Evolutionary conservation across 2,329 filamentous ascomycete genomes (phyloP), one percentile per base, ranked within the genome.

Genomic region (Xylariaceae sp.): DNA sequence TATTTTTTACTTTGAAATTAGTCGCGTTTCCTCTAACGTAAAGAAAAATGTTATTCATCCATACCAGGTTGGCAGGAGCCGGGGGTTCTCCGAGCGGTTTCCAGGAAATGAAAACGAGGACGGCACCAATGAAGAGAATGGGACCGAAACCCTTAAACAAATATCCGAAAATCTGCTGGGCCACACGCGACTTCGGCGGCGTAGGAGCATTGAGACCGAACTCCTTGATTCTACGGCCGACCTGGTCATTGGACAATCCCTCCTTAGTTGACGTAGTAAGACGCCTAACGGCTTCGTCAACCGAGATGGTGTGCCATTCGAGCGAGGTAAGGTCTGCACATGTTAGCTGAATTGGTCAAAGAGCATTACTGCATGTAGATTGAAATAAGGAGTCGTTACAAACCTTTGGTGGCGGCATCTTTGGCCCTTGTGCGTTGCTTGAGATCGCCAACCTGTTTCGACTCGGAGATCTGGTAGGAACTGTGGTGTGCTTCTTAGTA

Each of bases 51-150:
- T n/a, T 19, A 42, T 29, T 43, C 41, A 59, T 56, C 4, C 26
- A 34, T 59, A 67, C 65, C 60, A 83, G 61, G 65, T 92, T 92
- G 6, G 88, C 86, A 13, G 79, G 62, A 0, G 84, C 79, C 2
- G 88, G 87, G 3, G 87, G 87, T 9, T 87, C 65, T 4, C 87
- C 87, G 0, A 92, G 79, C 0, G 88, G 88, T 58, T 81, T 85
- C 87, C 87, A 92, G 2, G 87, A 83, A 54, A 92, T 72, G 63
- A 91, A 89, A 47, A 92, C 87, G 2, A 92, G 76, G 34, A 91
- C 79, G 18, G 80, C 76, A 16, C 86, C 87, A 2, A 84, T 65
- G 6, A 91, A 76, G 3, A 92, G 76, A 47, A 92, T 81, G 1
- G 81, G 77, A 2, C 88, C 87, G 61, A 92, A 92, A 1, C 88